Evolutionary conservation across 768 basidiomycete genomes (phyloP).

Genomic region (Podaxis sp.): DNA sequence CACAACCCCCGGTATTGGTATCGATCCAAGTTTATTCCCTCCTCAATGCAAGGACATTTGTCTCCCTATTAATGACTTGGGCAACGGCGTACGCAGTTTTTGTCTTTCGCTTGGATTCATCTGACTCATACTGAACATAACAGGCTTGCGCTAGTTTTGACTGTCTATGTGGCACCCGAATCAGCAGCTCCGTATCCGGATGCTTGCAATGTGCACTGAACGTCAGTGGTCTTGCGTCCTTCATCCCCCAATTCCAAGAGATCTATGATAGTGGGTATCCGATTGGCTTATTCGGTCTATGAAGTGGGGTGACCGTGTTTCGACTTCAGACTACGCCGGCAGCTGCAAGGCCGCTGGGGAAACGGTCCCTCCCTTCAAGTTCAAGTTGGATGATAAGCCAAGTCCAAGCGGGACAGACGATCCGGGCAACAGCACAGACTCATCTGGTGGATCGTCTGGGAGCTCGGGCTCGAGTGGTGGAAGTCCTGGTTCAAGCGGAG

Average conservation of each 20-base stretch:
- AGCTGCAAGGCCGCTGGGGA: neutral
- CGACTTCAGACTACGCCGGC: neutral
- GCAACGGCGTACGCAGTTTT: neutral
- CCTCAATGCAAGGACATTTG: neutral
- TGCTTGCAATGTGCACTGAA: neutral
- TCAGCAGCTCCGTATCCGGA: neutral
- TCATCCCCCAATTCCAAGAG: neutral
- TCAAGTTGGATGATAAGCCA: neutral
- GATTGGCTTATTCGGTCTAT: neutral
- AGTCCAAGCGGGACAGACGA: neutral
- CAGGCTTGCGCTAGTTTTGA: neutral
- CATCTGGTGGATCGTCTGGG: neutral
- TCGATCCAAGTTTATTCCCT: neutral
- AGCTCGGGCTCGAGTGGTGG: neutral
- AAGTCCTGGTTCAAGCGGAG: neutral
- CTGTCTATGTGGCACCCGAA: neutral
- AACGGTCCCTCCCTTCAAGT: neutral
- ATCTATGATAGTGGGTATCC: neutral
- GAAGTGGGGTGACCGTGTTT: neutral
- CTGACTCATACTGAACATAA: neutral
- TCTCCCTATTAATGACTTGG: neutral
- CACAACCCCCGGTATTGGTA: neutral
- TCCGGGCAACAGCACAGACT: neutral
- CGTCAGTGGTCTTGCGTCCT: neutral
- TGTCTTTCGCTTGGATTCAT: no score